These are phyloP conservation scores for Candida dubliniensis DNA, from an alignment of 1,139 yeast genomes.

Conservation along the genomic window DNA sequence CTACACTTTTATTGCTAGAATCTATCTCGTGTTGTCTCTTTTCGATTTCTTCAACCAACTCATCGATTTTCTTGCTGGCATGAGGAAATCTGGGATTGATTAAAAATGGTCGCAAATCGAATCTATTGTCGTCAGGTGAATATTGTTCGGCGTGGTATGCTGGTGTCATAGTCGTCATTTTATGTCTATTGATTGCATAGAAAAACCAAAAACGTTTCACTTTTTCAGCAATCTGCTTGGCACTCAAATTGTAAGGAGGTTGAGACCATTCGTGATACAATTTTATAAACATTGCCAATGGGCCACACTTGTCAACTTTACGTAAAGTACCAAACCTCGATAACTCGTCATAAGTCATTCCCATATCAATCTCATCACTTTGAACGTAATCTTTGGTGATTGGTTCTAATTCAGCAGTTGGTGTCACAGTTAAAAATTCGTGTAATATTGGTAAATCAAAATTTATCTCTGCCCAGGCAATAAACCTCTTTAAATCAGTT, in stretches of 20 bases:
- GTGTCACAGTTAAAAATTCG: slow-evolving; percentile 84
- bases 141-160: slow-evolving; percentile 97
- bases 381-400: slow-evolving; percentile 89
- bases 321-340: slow-evolving; percentile 89
- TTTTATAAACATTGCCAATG: slow-evolving; percentile 89
- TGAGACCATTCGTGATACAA: slow-evolving; percentile 92
- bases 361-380: slow-evolving; percentile 97
- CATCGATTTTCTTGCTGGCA: slow-evolving; percentile 87
- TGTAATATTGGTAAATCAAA: slow-evolving; percentile 76
- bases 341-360: slow-evolving; percentile 93
- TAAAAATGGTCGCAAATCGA: slow-evolving; percentile 90
- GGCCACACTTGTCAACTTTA: slow-evolving; percentile 93
- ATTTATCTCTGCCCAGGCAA: slow-evolving; percentile 68
- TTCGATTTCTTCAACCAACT: slow-evolving; percentile 57
- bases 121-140: slow-evolving; percentile 96
- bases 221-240: slow-evolving; percentile 84
- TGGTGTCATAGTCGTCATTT: slow-evolving; percentile 95
- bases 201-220: slow-evolving; percentile 90
- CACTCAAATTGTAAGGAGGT: slow-evolving; percentile 59
- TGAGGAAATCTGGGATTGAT: slow-evolving; percentile 89
- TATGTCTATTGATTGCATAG: slow-evolving; percentile 93
- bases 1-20: slow-evolving; percentile 28
- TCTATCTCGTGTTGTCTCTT: slow-evolving; percentile 32
- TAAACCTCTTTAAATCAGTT: slow-evolving; percentile 83
- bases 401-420: slow-evolving; percentile 98